Evolutionary conservation across 768 basidiomycete species (phyloP), one percentile per base, ranked within the genome.

Genomic region (Pleurotus tuber-regium): DNA sequence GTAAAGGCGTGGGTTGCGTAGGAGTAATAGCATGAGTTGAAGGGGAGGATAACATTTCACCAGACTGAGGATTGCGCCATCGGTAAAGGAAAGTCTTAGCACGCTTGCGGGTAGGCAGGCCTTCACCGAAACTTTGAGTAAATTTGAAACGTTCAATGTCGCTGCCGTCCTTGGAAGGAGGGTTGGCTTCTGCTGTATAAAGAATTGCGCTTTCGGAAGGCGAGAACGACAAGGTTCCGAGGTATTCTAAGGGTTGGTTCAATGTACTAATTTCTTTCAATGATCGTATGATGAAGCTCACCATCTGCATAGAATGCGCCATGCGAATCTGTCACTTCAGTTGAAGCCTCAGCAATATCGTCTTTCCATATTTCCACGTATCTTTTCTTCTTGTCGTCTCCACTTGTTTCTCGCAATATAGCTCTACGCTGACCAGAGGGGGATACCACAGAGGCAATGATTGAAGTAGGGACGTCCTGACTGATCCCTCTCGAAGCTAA

Each of bases 281-380:
- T 28, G 42, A 24, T 12, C 21, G 10, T 23, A 6, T 6, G 18
- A 2, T 16, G 12, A 4, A 23, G 53, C 62, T 52, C 53, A 83
- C 86, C 83, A 56, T 89, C 85, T 3, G 76, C 68, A 57, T 84
- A 84, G 56, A 85, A 87, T 8, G 74, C 70, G 0, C 76, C 80
- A 52, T 87, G 84, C 3, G 59, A 58, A 23, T 80, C 75, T 1
- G 83, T 79, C 14, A 87, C 83, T 29, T 87, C 81, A 25, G 77
- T 58, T 0, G 74, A 76, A 0, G 66, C 69, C 43, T 78, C 73
- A 1, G 83, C 61, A 7, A 62, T 56, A 24, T 72, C 67, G 0
- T 69, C 71, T 0, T 63, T 58, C 83, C 84, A 87, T 11, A 88
- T 65, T 61, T 89, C 86, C 0, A 87, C 73, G 47, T 71, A 78